Conservation (phyloP, 352 stramenopile genomes). For the Phytophthora cactorum region DNA sequence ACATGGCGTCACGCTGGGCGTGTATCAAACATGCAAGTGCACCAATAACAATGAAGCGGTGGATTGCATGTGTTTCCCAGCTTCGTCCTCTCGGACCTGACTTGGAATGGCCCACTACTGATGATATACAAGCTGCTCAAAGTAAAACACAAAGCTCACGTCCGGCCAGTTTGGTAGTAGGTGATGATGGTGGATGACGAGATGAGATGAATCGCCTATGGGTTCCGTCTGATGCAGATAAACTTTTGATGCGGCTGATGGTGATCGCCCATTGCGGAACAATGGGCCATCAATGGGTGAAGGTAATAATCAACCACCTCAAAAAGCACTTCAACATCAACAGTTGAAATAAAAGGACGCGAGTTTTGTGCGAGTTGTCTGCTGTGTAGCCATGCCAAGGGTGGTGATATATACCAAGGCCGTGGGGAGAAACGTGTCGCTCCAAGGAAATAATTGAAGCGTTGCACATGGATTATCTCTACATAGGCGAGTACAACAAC, state of each 20-base stretch:
- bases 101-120: not conserved
- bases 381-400: slow-evolving; percentile 13
- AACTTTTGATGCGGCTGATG: slow-evolving; percentile 10
- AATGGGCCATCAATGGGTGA: slow-evolving; percentile 10
- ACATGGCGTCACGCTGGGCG: slow-evolving; percentile 7
- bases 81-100: slow-evolving; percentile 10
- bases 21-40: not conserved
- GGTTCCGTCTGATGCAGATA: not conserved
- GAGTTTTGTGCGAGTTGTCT: slow-evolving; percentile 4
- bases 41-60: slow-evolving; percentile 2
- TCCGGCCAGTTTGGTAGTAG: not conserved
- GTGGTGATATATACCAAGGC: slow-evolving; percentile 9
- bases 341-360: slow-evolving; percentile 7
- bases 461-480: slow-evolving; percentile 13
- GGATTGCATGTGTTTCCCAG: not conserved
- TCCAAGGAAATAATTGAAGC: slow-evolving; percentile 3
- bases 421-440: slow-evolving; percentile 7
- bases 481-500: slow-evolving; percentile 11
- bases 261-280: slow-evolving; percentile 19
- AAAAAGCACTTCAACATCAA: slow-evolving; percentile 3
- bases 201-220: slow-evolving; percentile 2
- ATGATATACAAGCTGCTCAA: not conserved
- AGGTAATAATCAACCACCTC: slow-evolving; percentile 14
- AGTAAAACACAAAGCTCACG: no score
- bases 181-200: not conserved